Percentiles rank a stretch among this genome's conserved stretches.
Conservation (phyloP, 768 basidiomycete species). For the Sarcodon sp. region DNA sequence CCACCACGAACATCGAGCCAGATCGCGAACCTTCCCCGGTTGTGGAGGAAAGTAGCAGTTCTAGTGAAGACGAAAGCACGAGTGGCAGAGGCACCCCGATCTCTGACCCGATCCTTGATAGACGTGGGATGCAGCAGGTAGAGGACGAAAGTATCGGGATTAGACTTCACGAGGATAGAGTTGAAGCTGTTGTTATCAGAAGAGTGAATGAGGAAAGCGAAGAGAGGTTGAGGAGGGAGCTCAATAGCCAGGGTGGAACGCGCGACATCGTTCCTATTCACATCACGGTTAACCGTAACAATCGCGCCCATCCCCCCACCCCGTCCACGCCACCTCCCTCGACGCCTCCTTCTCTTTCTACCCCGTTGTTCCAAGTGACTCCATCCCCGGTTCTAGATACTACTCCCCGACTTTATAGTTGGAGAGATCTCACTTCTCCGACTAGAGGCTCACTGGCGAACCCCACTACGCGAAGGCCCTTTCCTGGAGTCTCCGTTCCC, state of each 20-base stretch:
- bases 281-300: neutral
- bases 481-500: too few relatives aligned
- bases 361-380: neutral
- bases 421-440: neutral
- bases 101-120: too few relatives aligned
- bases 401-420: neutral
- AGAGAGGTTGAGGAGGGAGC: neutral
- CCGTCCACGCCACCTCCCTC: neutral
- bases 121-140: neutral
- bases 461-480: too few relatives aligned
- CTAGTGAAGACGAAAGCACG: neutral
- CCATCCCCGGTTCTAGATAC: neutral
- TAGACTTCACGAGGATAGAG: neutral
- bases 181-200: neutral
- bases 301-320: neutral
- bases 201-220: neutral
- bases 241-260: neutral
- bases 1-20: neutral
- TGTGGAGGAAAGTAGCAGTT: conserved; percentile 4
- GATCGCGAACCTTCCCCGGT: conserved; percentile 5
- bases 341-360: neutral
- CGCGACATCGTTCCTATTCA: neutral
- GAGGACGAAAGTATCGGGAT: neutral
- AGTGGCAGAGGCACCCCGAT: too few relatives aligned
- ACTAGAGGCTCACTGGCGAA: too few relatives aligned